Conservation (phyloP, 352 stramenopile genomes). For the Thalassiosira livingstoniorum region DNA sequence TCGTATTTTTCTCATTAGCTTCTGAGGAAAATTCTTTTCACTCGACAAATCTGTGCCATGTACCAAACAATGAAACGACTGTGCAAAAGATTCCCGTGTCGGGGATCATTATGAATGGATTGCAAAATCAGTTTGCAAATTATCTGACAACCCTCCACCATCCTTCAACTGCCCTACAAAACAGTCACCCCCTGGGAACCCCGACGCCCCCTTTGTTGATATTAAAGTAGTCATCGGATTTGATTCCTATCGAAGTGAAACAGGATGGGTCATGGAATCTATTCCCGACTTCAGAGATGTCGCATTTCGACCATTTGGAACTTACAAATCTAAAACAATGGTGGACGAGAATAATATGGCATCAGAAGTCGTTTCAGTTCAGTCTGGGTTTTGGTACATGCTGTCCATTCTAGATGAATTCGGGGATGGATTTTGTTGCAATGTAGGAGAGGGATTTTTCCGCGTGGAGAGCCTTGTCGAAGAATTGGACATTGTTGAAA, state of each 20-base stretch:
- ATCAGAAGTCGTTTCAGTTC: conserved; percentile 30
- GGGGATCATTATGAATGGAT: conserved; percentile 58
- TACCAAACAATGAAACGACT: no score
- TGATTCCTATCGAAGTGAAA: conserved; percentile 41
- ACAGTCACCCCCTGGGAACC: conserved; percentile 20
- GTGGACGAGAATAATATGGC: conserved; percentile 47
- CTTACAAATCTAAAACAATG: conserved; percentile 26
- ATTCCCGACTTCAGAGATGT: conserved; percentile 55
- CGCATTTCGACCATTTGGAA: conserved; percentile 44
- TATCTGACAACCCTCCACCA: conserved; percentile 44
- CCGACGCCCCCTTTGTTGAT: conserved; percentile 30
- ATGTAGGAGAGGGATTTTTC: conserved; percentile 37
- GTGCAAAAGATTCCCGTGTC: conserved; percentile 27
- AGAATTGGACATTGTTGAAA: conserved; percentile 20
- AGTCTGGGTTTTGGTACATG: conserved; percentile 44
- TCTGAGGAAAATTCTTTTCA: no score
- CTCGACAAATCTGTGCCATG: no score
- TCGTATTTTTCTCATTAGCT: no score
- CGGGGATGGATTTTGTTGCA: conserved; percentile 50
- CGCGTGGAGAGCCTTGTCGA: conserved; percentile 23
- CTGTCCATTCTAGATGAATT: conserved; percentile 52
- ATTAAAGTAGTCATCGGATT: conserved; percentile 41
- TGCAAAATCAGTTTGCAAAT: conserved; percentile 25
- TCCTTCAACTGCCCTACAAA: conserved; percentile 48
- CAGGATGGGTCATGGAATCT: conserved; percentile 47